phyloP scores from a whole-genome alignment of 164 flowering plant genomes.

The Umbellularia californica region DNA sequence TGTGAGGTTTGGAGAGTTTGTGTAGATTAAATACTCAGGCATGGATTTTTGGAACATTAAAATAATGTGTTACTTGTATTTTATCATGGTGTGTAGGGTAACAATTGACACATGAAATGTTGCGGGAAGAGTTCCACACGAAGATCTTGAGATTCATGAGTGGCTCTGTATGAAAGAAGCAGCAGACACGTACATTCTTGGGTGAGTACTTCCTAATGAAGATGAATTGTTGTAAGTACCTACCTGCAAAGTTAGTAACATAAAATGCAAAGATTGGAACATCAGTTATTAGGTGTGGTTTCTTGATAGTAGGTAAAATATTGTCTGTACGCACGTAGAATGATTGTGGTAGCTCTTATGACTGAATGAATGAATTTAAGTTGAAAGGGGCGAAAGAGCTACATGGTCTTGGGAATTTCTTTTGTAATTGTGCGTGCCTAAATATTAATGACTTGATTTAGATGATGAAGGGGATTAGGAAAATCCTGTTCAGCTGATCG shows the following conservation, averaged over 20 bases:
- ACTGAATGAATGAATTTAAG: neutral
- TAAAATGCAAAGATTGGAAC: neutral
- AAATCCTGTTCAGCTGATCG: too few relatives aligned
- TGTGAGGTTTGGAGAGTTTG: slow-evolving; percentile 58
- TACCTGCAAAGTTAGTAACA: neutral
- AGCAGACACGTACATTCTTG: slow-evolving; percentile 78
- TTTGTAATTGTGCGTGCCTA: too few relatives aligned
- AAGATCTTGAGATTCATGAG: slow-evolving; percentile 76
- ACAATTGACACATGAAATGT: slow-evolving; percentile 93
- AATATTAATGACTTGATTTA: too few relatives aligned
- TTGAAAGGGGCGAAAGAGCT: neutral
- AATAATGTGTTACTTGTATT: neutral
- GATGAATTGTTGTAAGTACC: neutral
- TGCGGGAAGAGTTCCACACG: slow-evolving; percentile 73
- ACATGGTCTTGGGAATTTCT: too few relatives aligned
- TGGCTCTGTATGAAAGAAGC: slow-evolving; percentile 81
- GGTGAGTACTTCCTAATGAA: slow-evolving; percentile 43
- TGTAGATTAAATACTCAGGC: neutral
- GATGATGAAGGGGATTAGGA: too few relatives aligned
- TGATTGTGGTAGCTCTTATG: neutral
- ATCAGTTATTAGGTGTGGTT: too few relatives aligned
- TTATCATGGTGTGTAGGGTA: slow-evolving; percentile 37
- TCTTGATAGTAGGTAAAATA: too few relatives aligned
- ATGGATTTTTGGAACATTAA: neutral
- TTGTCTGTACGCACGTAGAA: neutral